A percentile compares a stretch with the other conserved stretches of the same genome.
Evolutionary conservation across 441 rosid genomes (phyloP).

Genomic region (Adansonia gregorii): DNA sequence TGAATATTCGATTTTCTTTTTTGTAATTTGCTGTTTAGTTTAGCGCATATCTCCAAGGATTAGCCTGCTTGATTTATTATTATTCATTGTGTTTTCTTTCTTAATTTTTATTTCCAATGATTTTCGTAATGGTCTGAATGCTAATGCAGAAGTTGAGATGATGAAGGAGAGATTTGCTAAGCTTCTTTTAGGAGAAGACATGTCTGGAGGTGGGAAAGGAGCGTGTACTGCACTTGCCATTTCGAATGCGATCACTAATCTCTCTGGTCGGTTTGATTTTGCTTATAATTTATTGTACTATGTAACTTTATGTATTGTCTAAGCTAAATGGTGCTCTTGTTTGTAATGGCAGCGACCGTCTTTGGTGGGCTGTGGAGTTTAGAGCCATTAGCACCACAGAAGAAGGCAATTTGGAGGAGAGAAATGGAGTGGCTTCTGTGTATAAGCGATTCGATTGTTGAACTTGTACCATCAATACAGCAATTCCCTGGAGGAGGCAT

Average conservation of each 20-base stretch:
- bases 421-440: conserved; percentile 94
- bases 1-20: neutral
- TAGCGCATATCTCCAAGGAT: neutral
- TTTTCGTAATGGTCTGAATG: neutral
- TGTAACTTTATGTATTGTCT: neutral
- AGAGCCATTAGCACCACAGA: conserved; percentile 79
- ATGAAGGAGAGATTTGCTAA: conserved; percentile 98
- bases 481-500: conserved; percentile 96
- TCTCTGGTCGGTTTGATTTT: conserved; percentile 61
- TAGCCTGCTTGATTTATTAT: neutral
- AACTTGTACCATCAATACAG: conserved; percentile 91
- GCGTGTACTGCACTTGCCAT: conserved; percentile 97
- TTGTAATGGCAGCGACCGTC: conserved; percentile 67
- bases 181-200: conserved; percentile 94
- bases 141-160: conserved; percentile 71
- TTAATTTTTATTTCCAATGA: conserved; percentile 8
- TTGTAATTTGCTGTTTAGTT: neutral
- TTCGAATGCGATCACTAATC: conserved; percentile 95
- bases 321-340: conserved; percentile 20
- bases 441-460: conserved; percentile 89
- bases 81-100: neutral
- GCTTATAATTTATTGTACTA: neutral
- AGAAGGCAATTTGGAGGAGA: conserved; percentile 93
- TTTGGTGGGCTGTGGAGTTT: conserved; percentile 98
- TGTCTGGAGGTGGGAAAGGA: conserved; percentile 99